phyloP scores from a whole-genome alignment of 768 basidiomycete species.

The Psilocybe azurescens region DNA sequence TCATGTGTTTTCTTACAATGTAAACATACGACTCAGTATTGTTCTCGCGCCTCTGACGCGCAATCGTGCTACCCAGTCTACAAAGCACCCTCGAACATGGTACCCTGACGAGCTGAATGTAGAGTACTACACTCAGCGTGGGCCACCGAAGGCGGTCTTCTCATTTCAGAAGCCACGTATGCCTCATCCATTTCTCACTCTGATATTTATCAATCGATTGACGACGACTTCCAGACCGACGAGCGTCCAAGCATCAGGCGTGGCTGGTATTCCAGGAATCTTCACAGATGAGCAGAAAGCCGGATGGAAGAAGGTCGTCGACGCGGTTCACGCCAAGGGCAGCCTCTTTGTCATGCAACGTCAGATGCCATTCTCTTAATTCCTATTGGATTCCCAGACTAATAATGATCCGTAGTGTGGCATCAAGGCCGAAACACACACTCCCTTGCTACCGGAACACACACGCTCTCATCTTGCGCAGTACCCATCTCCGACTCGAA shows the following conservation, averaged over 20 bases:
- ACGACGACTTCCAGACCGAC: conserved; percentile 8
- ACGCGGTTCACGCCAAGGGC: conserved; percentile 17
- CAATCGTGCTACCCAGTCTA: conserved; percentile 19
- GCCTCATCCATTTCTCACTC: neutral
- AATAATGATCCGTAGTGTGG: conserved; percentile 16
- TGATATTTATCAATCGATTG: neutral
- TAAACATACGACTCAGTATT: conserved; percentile 2
- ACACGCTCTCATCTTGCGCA: conserved; percentile 16
- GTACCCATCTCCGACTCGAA: conserved; percentile 18
- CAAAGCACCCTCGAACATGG: conserved; percentile 19
- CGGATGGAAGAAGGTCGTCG: conserved; percentile 21
- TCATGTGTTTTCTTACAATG: neutral
- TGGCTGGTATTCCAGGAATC: conserved; percentile 21
- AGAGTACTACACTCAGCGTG: conserved; percentile 17
- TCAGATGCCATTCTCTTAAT: neutral
- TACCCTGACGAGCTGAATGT: conserved; percentile 19
- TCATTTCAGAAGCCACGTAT: conserved; percentile 23
- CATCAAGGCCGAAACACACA: conserved; percentile 24
- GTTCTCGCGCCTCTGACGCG: conserved; percentile 23
- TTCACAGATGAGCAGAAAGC: conserved; percentile 22
- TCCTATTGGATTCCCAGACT: neutral
- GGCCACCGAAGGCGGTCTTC: conserved; percentile 20
- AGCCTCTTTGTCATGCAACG: conserved; percentile 21
- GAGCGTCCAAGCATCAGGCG: conserved; percentile 20
- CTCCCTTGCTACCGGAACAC: conserved; percentile 17